Base-by-base conservation (phyloP, 441 rosid species). In the Croton laevigatus region DNA sequence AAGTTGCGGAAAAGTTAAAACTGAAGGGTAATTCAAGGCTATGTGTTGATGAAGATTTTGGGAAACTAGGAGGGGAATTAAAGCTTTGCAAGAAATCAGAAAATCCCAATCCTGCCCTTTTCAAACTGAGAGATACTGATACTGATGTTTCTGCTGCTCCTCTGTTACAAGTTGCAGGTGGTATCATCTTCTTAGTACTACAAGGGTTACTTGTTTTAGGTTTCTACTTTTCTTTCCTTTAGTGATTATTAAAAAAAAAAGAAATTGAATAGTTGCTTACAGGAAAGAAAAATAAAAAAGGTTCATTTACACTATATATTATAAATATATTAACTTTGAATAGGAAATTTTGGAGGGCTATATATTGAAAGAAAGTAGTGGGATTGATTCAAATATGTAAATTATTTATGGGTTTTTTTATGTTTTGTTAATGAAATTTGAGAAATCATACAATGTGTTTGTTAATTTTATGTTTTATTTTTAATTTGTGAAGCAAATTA, bases 11-110 rank as follows among this genome's bases (percentile, higher is more conserved):
- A 34, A 90, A 86, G 48, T 67, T 88, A 79, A 88, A 77, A 75
- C 9, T 88, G 68, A 75, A 74, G 5, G 91, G 96, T 46, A 90
- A 86, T 66, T 77, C 84, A 13, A 72, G 62, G 42, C 73, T 82
- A 8, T 84, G 88, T 45, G 32, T 82, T 53, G 81, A 69, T 65
- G 61, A 75, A 49, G 69, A 52, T 51, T 16, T 63, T 16, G 73
- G 68, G 60, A 79, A 70, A 13, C 53, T 75, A 42, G 71, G 32
- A 42, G 71, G 69, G 32, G 37, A 76, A 13, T 34, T 81, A 75
- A 74, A 83, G 73, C 14, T 54, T 27, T 83, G 85, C 73, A 71
- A 49, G 69, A 73, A 75, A 19, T 71, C 87, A 49, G 71, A 71
- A n/a, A 20, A 71, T 59, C 66, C 78, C 45, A 59, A 64, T 65